Conservation (phyloP, 2,329 filamentous ascomycete species). For the Tetracladium maxilliforme region DNA sequence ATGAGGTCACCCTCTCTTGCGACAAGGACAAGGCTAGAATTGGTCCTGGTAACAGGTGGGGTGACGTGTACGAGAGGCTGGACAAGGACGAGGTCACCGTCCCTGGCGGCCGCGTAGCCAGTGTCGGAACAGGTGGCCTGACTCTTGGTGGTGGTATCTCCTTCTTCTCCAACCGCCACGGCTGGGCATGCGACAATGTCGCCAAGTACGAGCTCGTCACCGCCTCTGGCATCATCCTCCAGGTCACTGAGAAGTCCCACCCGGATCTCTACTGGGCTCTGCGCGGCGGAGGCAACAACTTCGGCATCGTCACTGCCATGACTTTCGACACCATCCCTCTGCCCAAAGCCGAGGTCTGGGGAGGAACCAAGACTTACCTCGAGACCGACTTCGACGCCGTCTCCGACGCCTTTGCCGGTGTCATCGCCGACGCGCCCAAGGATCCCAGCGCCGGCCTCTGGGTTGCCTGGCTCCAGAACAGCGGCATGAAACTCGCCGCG, state of each 20-base stretch:
- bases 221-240: conserved; percentile 13
- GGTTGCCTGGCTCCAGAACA: conserved; percentile 10
- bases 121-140: conserved; percentile 6
- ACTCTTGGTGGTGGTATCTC: conserved; percentile 1
- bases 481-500: conserved; percentile 10
- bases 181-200: background rate
- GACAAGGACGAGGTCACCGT: conserved; percentile 9
- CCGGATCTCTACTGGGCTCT: conserved; percentile 23
- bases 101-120: conserved; percentile 10
- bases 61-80: conserved; percentile 8
- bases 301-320: conserved; percentile 21
- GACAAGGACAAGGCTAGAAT: conserved; percentile 14
- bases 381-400: conserved; percentile 14
- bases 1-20: conserved; percentile 11
- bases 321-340: conserved; percentile 21
- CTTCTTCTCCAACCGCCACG: conserved; percentile 1
- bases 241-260: conserved; percentile 13
- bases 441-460: conserved; percentile 20
- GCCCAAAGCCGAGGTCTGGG: conserved; percentile 19
- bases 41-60: conserved; percentile 17
- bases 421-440: conserved; percentile 12
- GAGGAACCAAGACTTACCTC: conserved; percentile 16
- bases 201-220: conserved; percentile 7
- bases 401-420: conserved; percentile 16
- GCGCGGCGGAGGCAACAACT: conserved; percentile 22